phyloP scores from a whole-genome alignment of 257 asterid genomes.

The Jacaranda mimosifolia region DNA sequence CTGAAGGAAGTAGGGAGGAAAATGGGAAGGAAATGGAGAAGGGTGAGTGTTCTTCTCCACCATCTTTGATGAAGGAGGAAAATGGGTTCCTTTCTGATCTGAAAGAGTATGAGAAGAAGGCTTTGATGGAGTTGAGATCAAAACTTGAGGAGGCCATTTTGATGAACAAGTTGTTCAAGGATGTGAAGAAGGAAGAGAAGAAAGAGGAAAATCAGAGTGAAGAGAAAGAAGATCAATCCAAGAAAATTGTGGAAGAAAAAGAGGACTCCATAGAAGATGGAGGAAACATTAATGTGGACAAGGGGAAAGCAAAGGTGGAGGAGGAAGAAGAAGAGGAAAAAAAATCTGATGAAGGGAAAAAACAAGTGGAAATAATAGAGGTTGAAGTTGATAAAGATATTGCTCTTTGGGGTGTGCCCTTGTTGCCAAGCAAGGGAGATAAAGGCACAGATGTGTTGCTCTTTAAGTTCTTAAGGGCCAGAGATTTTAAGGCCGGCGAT shows the following conservation, averaged over 20 bases:
- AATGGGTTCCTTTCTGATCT: conserved; percentile 35
- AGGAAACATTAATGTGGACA: conserved; percentile 1
- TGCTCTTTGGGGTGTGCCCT: conserved; percentile 65
- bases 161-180: conserved; percentile 30
- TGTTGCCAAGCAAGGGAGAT: conserved; percentile 67
- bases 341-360: neutral
- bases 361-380: no score
- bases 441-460: conserved; percentile 52
- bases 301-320: conserved; percentile 40
- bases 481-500: conserved; percentile 55
- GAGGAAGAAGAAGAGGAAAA: conserved; percentile 19
- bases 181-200: neutral
- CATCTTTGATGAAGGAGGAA: neutral
- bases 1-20: neutral
- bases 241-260: neutral
- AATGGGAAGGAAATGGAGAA: conserved; percentile 8
- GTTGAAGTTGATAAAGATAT: conserved; percentile 22
- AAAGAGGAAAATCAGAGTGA: neutral
- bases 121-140: conserved; percentile 55
- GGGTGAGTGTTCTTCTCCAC: conserved; percentile 20
- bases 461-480: conserved; percentile 59
- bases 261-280: neutral
- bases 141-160: conserved; percentile 54
- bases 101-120: conserved; percentile 51
- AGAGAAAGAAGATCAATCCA: conserved; percentile 16